Evolutionary conservation across 768 basidiomycete species (phyloP).

Genomic region (Tricholoma saponaceum): DNA sequence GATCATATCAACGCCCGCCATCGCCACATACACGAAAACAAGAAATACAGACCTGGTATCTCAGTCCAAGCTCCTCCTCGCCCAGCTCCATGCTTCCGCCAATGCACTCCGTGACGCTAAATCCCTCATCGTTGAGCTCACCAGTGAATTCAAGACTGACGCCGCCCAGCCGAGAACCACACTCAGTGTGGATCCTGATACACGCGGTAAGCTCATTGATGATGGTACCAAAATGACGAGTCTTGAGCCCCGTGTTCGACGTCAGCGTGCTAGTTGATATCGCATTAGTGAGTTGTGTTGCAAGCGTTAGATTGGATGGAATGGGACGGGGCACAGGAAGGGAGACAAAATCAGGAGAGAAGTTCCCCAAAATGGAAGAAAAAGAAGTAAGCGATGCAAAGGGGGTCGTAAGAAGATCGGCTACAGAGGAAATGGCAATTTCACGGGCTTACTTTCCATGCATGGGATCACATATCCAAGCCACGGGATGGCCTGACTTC

Average conservation of each 20-base stretch:
- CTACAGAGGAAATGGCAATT: constrained; percentile 9
- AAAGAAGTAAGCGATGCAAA: not conserved
- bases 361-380: not conserved
- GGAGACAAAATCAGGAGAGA: constrained; percentile 1
- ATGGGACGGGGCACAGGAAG: not conserved
- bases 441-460: constrained; percentile 79
- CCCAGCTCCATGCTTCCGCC: constrained; percentile 94
- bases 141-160: constrained; percentile 93
- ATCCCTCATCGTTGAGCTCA: constrained; percentile 85
- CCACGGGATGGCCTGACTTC: constrained; percentile 76
- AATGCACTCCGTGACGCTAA: constrained; percentile 93
- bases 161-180: constrained; percentile 72
- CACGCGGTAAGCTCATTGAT: constrained; percentile 83
- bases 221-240: constrained; percentile 84
- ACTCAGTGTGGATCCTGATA: constrained; percentile 72
- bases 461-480: constrained; percentile 98
- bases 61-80: constrained; percentile 84
- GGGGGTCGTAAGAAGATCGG: not conserved
- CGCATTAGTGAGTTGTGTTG: not conserved
- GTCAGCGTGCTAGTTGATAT: constrained; percentile 64
- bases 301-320: not conserved
- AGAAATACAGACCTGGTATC: constrained; percentile 66
- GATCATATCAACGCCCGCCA: not conserved
- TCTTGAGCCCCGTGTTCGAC: constrained; percentile 79
- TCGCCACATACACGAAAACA: not conserved